A percentile compares a stretch with the other conserved stretches of the same genome.
These are phyloP conservation scores for Mucor irregularis DNA, from an alignment of 371 early-diverging fungal genomes.

Conservation along the genomic window DNA sequence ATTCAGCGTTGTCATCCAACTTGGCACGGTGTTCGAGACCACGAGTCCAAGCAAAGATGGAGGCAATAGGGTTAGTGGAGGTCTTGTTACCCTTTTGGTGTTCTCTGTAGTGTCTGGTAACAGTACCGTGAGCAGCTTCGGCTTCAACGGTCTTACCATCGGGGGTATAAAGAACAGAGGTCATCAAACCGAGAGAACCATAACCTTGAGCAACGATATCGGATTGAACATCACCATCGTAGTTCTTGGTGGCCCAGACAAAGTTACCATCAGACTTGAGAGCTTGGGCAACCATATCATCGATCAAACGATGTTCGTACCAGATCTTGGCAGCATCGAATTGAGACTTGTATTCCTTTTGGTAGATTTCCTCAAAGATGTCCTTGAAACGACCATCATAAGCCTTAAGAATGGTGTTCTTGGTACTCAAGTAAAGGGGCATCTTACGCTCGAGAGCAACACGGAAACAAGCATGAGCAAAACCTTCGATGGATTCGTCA, in stretches of 20 bases:
- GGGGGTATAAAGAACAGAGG: conserved; percentile 92
- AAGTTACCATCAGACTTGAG: conserved; percentile 95
- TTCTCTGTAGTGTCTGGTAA: conserved; percentile 96
- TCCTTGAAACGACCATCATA: conserved; percentile 99
- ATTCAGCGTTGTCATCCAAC: conserved; percentile 80
- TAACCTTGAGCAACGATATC: conserved; percentile 95
- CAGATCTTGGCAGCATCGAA: conserved; percentile 82
- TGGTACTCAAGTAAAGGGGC: conserved; percentile 95
- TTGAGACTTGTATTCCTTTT: conserved; percentile 69
- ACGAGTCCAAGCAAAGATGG: conserved; percentile 98
- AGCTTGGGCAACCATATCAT: conserved; percentile 98
- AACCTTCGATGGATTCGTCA: conserved; percentile 89
- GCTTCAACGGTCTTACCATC: conserved; percentile 95
- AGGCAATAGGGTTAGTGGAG: conserved; percentile 96
- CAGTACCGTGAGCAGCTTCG: conserved; percentile 97
- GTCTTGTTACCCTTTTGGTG: conserved; percentile 92
- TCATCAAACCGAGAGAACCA: conserved; percentile 94
- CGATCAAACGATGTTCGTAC: conserved; percentile 97
- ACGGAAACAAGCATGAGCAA: conserved; percentile 94
- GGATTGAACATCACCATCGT: conserved; percentile 94
- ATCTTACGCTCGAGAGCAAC: conserved; percentile 81
- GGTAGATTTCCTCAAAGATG: conserved; percentile 91
- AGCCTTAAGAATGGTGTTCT: conserved; percentile 96
- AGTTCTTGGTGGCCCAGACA: conserved; percentile 96
- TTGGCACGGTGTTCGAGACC: conserved; percentile 95